A percentile compares a stretch with the other conserved stretches of the same genome.
phyloP scores from a whole-genome alignment of 805 yeast species.

The Ogataea methanolica region DNA sequence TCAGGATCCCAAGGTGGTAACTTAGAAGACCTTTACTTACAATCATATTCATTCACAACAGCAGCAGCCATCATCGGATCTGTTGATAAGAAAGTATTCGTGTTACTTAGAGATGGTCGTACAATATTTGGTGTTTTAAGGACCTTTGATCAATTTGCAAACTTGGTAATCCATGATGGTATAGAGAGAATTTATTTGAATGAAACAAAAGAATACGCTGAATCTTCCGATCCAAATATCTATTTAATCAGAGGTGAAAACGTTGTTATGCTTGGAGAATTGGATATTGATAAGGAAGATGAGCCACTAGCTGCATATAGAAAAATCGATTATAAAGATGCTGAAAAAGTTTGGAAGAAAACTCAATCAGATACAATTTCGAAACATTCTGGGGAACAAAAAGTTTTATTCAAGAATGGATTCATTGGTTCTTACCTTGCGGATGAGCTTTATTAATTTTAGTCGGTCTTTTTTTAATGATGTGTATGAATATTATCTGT shows the following conservation, averaged over 20 bases:
- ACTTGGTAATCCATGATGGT: conserved; percentile 87
- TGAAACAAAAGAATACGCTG: conserved; percentile 55
- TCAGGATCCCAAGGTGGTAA: conserved; percentile 16
- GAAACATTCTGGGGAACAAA: conserved; percentile 14
- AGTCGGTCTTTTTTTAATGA: not conserved
- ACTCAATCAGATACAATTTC: conserved; percentile 9
- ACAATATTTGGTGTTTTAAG: conserved; percentile 83
- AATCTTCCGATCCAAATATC: conserved; percentile 58
- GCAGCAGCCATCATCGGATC: conserved; percentile 89
- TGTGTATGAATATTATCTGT: conserved; percentile 4
- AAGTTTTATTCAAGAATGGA: conserved; percentile 16
- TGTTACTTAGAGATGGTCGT: conserved; percentile 84
- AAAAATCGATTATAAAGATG: conserved; percentile 56
- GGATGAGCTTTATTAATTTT: conserved; percentile 16
- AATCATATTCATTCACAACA: conserved; percentile 79
- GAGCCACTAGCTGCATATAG: conserved; percentile 52
- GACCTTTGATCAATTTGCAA: conserved; percentile 94
- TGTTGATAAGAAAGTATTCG: conserved; percentile 75
- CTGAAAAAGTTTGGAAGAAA: conserved; percentile 37
- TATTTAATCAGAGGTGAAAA: conserved; percentile 94
- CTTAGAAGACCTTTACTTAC: conserved; percentile 56
- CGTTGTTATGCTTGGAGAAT: conserved; percentile 88
- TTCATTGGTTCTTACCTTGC: conserved; percentile 15
- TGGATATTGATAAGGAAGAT: conserved; percentile 85
- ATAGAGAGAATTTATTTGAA: conserved; percentile 74